These are phyloP conservation scores for Stagonosporopsis rhizophila DNA, from an alignment of 2,329 filamentous ascomycete genomes.

Conservation along the genomic window DNA sequence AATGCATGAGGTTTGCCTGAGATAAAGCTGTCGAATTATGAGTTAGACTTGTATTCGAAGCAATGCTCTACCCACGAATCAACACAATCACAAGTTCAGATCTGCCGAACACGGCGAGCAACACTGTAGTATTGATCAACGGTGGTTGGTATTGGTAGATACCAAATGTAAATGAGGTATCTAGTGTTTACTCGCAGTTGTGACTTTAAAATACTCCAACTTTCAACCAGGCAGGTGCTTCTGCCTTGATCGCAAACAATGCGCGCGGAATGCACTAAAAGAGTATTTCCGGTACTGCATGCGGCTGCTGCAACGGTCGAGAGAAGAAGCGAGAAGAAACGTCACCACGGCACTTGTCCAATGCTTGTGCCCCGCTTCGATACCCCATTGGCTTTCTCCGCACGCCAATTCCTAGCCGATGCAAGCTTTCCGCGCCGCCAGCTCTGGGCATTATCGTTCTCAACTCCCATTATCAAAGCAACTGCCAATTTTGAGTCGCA, in stretches of 20 bases:
- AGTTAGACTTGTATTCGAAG: background rate
- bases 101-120: background rate
- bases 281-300: conserved; percentile 3
- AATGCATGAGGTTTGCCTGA: background rate
- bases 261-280: background rate
- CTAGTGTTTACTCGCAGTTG: no score
- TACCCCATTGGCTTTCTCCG: conserved; percentile 20
- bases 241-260: background rate
- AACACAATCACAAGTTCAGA: background rate
- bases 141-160: no score
- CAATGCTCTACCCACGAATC: background rate
- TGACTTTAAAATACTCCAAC: no score
- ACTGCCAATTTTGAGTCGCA: background rate
- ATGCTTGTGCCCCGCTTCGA: conserved; percentile 24
- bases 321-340: conserved; percentile 11
- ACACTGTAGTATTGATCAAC: no score
- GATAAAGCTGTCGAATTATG: background rate
- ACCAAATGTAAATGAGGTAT: no score
- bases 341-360: conserved; percentile 18
- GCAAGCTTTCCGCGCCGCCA: conserved; percentile 11
- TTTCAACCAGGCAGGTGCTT: background rate
- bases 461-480: background rate
- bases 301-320: conserved; percentile 7
- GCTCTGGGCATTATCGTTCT: conserved; percentile 10
- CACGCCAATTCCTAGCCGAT: conserved; percentile 2